Base-by-base conservation (phyloP, 768 basidiomycete genomes). In the Boletus pseudopeckii region DNA sequence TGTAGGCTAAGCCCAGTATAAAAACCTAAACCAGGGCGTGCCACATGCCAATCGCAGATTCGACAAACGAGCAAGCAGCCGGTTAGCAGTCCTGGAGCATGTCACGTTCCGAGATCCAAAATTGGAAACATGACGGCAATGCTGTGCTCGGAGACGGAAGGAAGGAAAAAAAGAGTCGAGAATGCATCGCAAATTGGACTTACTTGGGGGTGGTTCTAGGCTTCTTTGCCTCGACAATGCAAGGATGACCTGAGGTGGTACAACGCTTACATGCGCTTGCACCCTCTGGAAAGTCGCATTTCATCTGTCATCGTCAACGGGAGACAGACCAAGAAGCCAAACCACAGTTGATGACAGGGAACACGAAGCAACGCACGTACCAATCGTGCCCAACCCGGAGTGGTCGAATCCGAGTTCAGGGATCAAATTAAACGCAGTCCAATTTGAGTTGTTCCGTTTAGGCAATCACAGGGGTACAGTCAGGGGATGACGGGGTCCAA, bases 181-280 rank as follows among this genome's bases (percentile, higher is more conserved):
- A 36, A 41, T 9, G 53, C 51, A 67, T 64, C 43, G 56, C 56
- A 58, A 28, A 28, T 53, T 43, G 38, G 45, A 83, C 90, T 82
- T 70, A 92, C 90, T 91, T 92, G 56, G 90, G 89, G 22, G 83
- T 83, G 26, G 80, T 86, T 63, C 83, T 78, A 50, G 83, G 86
- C 73, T 89, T 90, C 56, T 90, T 79, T 45, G 89, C 89, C 70
- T 91, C 90, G 37, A 92, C 89, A 59, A 91, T 83, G 67, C 90
- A 92, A 40, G 82, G 77, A 70, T 90, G 87, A 1, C 86, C 84
- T 47, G 84, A 81, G 26, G 78, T 62, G 61, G 81, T 85, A 70
- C 90, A 92, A 45, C 90, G 81, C 64, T 79, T 84, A 72, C 90
- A 92, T n/a, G 86, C 83, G 63, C 82, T 84, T 50, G 86, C 83